Conservation (phyloP, 2,329 filamentous ascomycete species). For the Torrubiella hemipterigena region DNA sequence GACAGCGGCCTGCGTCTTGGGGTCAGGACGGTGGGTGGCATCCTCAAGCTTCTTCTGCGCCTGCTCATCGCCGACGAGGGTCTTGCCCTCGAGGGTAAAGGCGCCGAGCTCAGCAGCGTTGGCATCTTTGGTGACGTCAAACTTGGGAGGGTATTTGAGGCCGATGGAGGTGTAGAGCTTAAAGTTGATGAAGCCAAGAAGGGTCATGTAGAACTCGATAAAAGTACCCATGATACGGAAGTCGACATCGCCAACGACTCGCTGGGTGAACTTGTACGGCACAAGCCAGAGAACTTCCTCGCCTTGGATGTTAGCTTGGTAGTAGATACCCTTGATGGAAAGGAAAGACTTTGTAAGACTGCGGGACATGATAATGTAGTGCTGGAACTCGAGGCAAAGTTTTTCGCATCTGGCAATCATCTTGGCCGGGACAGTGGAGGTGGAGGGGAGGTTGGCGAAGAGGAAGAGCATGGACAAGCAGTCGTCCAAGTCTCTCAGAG, state of each 20-base stretch:
- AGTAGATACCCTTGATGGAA: conserved; percentile 99
- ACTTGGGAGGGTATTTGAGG: conserved; percentile 90
- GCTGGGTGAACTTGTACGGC: conserved; percentile 95
- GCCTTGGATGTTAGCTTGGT: conserved; percentile 92
- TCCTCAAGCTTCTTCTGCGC: conserved; percentile 38
- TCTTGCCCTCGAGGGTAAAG: conserved; percentile 73
- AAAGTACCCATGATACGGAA: conserved; percentile 99
- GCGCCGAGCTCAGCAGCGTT: conserved; percentile 81
- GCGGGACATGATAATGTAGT: conserved; percentile 89
- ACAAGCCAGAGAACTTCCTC: conserved; percentile 97
- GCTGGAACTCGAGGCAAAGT: conserved; percentile 89
- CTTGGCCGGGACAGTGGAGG: conserved; percentile 79
- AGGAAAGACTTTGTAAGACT: conserved; percentile 92
- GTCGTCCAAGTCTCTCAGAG: conserved; percentile 88
- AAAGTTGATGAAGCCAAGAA: conserved; percentile 94
- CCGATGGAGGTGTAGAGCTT: conserved; percentile 83
- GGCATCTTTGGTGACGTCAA: conserved; percentile 78
- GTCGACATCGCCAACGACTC: conserved; percentile 85
- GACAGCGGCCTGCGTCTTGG: conserved; percentile 52
- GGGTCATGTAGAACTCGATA: conserved; percentile 95
- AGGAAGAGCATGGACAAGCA: conserved; percentile 94
- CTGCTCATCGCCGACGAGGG: conserved; percentile 43
- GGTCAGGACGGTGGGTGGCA: conserved; percentile 40
- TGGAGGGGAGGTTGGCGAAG: conserved; percentile 91
- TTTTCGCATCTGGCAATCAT: conserved; percentile 93